phyloP scores from a whole-genome alignment of 2,329 filamentous ascomycete species.

The Fusarium praegraminearum region DNA sequence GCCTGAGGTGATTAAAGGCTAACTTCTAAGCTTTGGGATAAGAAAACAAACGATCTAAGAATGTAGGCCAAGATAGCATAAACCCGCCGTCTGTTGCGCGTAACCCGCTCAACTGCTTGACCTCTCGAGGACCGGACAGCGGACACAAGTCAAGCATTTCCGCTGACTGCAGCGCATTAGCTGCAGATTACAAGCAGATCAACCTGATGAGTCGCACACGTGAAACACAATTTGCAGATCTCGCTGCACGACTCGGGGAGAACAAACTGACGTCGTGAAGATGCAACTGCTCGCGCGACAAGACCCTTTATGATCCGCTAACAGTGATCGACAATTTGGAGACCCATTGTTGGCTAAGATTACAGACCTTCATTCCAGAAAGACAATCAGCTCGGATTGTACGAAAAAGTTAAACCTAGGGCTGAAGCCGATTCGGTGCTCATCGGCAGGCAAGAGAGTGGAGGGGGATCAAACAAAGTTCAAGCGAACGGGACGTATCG shows the following conservation, averaged over 20 bases:
- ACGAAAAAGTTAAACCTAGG: conserved; percentile 9
- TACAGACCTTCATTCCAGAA: conserved; percentile 31
- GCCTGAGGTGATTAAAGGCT: background rate
- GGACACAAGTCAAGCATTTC: background rate
- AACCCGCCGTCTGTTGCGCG: background rate
- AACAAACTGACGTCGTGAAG: conserved; percentile 25
- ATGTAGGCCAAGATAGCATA: background rate
- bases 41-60: background rate
- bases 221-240: conserved; percentile 30
- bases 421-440: conserved; percentile 9
- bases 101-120: background rate
- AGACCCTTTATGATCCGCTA: conserved; percentile 28
- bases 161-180: background rate
- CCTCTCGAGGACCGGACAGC: background rate
- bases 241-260: conserved; percentile 22
- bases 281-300: conserved; percentile 2
- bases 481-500: conserved; percentile 5
- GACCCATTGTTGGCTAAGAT: conserved; percentile 15
- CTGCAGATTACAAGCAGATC: background rate
- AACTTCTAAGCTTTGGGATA: background rate
- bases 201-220: conserved; percentile 15
- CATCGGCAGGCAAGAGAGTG: background rate
- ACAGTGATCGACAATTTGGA: conserved; percentile 23
- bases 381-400: conserved; percentile 2
- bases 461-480: conserved; percentile 22